Conservation (phyloP, 2,329 filamentous ascomycete species). For the Penicillium brevicompactum region DNA sequence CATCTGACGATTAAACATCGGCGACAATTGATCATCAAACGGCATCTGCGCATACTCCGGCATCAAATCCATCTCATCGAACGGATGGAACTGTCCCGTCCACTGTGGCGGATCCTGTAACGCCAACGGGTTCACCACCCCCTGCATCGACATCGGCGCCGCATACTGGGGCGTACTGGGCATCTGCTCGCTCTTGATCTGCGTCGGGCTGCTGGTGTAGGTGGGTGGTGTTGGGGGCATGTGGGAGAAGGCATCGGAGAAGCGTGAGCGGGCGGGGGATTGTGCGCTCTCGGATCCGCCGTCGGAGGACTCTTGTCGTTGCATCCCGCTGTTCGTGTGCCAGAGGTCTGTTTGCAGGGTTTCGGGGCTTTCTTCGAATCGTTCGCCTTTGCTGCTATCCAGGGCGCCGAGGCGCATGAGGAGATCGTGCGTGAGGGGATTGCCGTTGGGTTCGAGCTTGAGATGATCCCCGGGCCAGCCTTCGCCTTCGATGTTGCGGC, state of each 20-base stretch:
- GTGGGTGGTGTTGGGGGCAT: slow-evolving; percentile 45
- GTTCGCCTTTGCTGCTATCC: slow-evolving; percentile 54
- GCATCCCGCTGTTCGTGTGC: slow-evolving; percentile 55
- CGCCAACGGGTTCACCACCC: slow-evolving; percentile 40
- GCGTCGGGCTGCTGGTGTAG: slow-evolving; percentile 34
- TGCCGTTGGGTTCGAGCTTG: slow-evolving; percentile 53
- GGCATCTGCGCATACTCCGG: slow-evolving; percentile 33
- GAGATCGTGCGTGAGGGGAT: slow-evolving; percentile 66
- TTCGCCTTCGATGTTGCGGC: slow-evolving; percentile 53
- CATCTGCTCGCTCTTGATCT: slow-evolving; percentile 32
- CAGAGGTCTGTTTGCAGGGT: slow-evolving; percentile 59
- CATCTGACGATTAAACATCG: slow-evolving; percentile 40
- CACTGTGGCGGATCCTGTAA: slow-evolving; percentile 35
- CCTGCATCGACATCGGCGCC: slow-evolving; percentile 32
- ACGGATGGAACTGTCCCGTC: slow-evolving; percentile 28
- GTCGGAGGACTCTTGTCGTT: slow-evolving; percentile 58
- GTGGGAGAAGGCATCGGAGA: slow-evolving; percentile 33
- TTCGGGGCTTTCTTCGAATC: slow-evolving; percentile 61
- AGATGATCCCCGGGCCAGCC: slow-evolving; percentile 59
- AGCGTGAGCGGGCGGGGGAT: slow-evolving; percentile 38
- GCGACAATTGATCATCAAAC: slow-evolving; percentile 38
- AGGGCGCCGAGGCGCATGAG: slow-evolving; percentile 61
- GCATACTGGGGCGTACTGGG: slow-evolving; percentile 26
- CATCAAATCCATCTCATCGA: slow-evolving; percentile 40
- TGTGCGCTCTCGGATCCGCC: slow-evolving; percentile 60